Evolutionary conservation across 768 basidiomycete genomes (phyloP).

Genomic region (Xerocomellus dryophilus): DNA sequence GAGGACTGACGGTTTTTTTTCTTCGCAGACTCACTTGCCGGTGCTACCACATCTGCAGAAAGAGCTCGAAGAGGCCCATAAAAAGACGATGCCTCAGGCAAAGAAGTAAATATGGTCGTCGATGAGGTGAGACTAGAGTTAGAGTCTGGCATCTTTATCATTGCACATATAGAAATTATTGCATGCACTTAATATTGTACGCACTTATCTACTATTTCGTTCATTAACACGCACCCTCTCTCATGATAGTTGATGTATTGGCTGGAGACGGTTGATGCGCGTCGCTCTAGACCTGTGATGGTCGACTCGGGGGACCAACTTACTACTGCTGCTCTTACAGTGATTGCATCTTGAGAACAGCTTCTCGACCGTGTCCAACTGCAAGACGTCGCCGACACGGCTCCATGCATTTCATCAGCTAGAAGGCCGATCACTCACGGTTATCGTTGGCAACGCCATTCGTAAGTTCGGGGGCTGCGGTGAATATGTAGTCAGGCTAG

Average conservation of each 20-base stretch:
- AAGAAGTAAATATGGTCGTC: slow-evolving; percentile 59
- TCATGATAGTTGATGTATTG: background rate
- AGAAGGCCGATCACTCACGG: too few species aligned
- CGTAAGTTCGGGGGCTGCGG: too few species aligned
- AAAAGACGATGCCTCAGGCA: slow-evolving; percentile 65
- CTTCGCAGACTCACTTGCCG: slow-evolving; percentile 66
- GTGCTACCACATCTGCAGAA: slow-evolving; percentile 84
- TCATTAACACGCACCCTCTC: slow-evolving; percentile 6
- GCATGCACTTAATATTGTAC: slow-evolving; percentile 16
- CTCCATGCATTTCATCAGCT: too few species aligned
- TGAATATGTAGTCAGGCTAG: too few species aligned
- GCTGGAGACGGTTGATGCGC: background rate
- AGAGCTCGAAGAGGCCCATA: slow-evolving; percentile 84
- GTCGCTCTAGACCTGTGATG: background rate
- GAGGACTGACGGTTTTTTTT: background rate
- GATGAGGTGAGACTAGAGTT: background rate
- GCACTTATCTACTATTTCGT: slow-evolving; percentile 5
- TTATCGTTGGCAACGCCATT: too few species aligned
- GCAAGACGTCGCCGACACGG: too few species aligned
- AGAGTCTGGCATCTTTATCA: slow-evolving; percentile 4
- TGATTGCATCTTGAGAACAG: too few species aligned
- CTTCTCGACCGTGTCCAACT: too few species aligned
- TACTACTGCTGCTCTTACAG: too few species aligned
- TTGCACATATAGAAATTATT: slow-evolving; percentile 18
- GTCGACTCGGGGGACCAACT: too few species aligned